Percentiles rank a stretch among this genome's conserved stretches.
Conservation (phyloP, 2,329 filamentous ascomycete species). For the Fusarium sublunatum region DNA sequence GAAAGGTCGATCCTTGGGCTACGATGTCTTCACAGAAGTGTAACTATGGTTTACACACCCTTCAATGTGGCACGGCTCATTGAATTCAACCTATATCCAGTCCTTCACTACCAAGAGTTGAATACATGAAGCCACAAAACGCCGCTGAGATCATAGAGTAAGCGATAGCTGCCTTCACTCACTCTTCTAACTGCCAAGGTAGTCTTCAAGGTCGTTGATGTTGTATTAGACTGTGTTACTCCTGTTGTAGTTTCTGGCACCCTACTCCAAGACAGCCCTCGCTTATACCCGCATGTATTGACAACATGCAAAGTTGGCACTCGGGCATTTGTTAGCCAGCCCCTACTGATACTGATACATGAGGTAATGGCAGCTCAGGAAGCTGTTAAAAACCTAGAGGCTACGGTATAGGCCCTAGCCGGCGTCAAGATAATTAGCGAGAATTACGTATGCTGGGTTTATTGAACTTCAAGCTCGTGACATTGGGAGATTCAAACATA, state of each 20-base stretch:
- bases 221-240: slow-evolving; percentile 4
- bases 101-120: too few species aligned
- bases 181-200: neutral
- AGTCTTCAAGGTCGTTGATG: neutral
- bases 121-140: neutral
- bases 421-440: neutral
- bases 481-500: too few species aligned
- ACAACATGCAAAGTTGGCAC: neutral
- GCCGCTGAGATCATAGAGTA: slow-evolving; percentile 15
- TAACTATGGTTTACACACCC: too few species aligned
- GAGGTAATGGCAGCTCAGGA: neutral
- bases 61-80: too few species aligned
- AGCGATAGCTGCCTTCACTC: neutral
- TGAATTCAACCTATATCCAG: too few species aligned
- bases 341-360: neutral
- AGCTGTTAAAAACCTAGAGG: neutral
- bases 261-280: neutral
- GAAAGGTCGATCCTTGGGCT: too few species aligned
- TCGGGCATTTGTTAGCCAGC: neutral
- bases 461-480: neutral
- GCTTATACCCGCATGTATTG: neutral
- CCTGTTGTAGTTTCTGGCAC: neutral
- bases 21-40: too few species aligned
- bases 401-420: neutral
- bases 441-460: neutral